phyloP scores from a whole-genome alignment of 1,139 yeast species.

The Waltiozyma solani region DNA sequence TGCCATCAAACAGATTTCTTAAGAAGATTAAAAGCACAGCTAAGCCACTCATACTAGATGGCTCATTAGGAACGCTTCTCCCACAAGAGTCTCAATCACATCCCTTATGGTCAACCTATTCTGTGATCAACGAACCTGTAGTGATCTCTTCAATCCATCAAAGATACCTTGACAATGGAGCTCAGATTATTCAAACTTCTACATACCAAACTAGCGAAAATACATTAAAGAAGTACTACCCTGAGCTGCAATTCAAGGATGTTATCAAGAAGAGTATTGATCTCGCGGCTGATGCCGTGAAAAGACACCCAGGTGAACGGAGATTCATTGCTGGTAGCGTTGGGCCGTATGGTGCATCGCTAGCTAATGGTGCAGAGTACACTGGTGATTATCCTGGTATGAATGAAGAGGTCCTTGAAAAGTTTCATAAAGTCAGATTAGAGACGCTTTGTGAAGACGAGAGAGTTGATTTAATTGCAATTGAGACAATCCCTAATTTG shows the following conservation, averaged over 20 bases:
- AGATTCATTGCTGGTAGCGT: slow-evolving; percentile 42
- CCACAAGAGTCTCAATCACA: slow-evolving; percentile 17
- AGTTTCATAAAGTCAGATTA: slow-evolving; percentile 42
- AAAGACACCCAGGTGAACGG: neutral
- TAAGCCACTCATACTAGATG: slow-evolving; percentile 12
- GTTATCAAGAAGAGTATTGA: slow-evolving; percentile 20
- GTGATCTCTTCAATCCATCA: slow-evolving; percentile 39
- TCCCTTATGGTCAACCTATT: slow-evolving; percentile 55
- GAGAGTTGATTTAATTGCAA: slow-evolving; percentile 41
- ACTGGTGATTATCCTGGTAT: slow-evolving; percentile 42
- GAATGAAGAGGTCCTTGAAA: slow-evolving; percentile 23
- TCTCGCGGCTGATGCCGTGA: slow-evolving; percentile 20
- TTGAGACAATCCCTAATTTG: slow-evolving; percentile 57
- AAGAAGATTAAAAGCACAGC: no score
- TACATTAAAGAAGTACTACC: slow-evolving; percentile 8
- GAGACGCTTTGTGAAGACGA: slow-evolving; percentile 26
- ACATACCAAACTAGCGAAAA: slow-evolving; percentile 44
- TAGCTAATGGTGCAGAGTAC: slow-evolving; percentile 60
- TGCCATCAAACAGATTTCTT: no score
- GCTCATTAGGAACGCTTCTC: slow-evolving; percentile 13
- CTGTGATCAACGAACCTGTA: slow-evolving; percentile 37
- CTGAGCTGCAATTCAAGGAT: slow-evolving; percentile 5
- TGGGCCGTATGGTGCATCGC: slow-evolving; percentile 67
- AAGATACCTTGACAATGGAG: slow-evolving; percentile 42
- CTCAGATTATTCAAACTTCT: slow-evolving; percentile 45